Evolutionary conservation across 1,284 basidiomycete genomes (phyloP).

Genomic region (Leucoagaricus sp.): DNA sequence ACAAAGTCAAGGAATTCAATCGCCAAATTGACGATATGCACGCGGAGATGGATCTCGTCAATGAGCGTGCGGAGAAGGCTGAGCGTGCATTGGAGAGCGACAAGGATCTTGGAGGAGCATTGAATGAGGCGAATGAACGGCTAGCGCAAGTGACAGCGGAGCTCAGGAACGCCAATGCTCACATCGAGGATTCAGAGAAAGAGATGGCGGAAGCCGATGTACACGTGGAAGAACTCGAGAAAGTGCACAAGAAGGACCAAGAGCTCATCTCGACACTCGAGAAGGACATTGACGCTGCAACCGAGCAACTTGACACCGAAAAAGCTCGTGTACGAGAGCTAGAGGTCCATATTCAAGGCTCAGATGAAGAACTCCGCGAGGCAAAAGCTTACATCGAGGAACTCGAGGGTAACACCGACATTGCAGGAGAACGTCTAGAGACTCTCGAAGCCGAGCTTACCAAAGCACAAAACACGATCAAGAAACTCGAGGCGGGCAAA

Average conservation of each 20-base stretch:
- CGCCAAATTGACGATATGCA: constrained; percentile 42
- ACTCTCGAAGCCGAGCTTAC: constrained; percentile 53
- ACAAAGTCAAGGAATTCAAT: constrained; percentile 48
- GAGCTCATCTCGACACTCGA: constrained; percentile 41
- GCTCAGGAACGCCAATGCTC: constrained; percentile 54
- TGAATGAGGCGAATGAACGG: constrained; percentile 64
- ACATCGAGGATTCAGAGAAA: constrained; percentile 58
- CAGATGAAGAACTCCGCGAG: constrained; percentile 40
- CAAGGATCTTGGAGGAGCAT: constrained; percentile 63
- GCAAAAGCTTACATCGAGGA: constrained; percentile 54
- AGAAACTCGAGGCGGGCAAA: constrained; percentile 44
- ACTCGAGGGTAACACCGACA: constrained; percentile 53
- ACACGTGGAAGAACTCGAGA: constrained; percentile 53
- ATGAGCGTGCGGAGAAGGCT: constrained; percentile 60
- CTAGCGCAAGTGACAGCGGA: constrained; percentile 53
- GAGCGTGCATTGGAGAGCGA: constrained; percentile 59
- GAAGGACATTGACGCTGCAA: constrained; percentile 38
- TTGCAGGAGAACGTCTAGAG: constrained; percentile 49
- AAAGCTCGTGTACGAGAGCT: constrained; percentile 43
- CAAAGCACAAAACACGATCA: constrained; percentile 45
- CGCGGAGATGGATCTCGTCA: constrained; percentile 54
- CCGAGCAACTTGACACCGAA: constrained; percentile 38
- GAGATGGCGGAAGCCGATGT: constrained; percentile 50
- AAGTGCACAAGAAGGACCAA: constrained; percentile 52
- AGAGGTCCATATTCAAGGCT: constrained; percentile 39